phyloP scores from a whole-genome alignment of 139 green algal genomes.

The Micractinium conductrix region DNA sequence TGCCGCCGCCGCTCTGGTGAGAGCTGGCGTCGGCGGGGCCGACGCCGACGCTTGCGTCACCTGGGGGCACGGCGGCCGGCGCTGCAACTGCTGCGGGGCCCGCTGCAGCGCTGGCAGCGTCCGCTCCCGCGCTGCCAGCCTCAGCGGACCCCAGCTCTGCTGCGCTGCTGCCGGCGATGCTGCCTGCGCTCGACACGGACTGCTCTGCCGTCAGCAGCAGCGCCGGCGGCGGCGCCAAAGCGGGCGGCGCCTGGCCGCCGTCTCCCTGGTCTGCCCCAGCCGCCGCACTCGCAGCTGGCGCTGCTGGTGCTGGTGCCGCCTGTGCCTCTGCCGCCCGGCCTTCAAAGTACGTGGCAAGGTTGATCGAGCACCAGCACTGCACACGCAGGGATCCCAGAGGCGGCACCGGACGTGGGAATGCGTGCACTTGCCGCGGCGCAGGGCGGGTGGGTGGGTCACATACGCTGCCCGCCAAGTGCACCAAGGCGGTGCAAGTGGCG shows the following conservation, averaged over 20 bases:
- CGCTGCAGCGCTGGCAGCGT: not conserved
- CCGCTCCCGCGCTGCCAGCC: not conserved
- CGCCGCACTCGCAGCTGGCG: not conserved
- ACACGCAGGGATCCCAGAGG: not conserved
- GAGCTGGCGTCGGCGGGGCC: not conserved
- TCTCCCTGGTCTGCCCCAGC: too few relatives aligned
- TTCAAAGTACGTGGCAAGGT: slow-evolving; percentile 47
- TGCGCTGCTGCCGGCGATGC: not conserved
- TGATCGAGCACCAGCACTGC: slow-evolving; percentile 43
- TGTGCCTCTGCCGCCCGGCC: not conserved
- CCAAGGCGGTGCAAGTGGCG: too few relatives aligned
- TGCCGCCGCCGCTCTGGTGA: not conserved
- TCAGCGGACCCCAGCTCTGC: too few relatives aligned
- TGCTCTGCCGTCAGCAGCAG: not conserved
- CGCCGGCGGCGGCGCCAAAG: not conserved
- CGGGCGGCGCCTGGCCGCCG: too few relatives aligned
- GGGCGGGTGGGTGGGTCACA: too few relatives aligned
- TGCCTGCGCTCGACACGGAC: not conserved
- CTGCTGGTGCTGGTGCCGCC: not conserved
- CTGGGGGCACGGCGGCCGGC: not conserved
- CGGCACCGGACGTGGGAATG: too few relatives aligned
- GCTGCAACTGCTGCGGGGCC: not conserved
- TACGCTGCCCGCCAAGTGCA: too few relatives aligned
- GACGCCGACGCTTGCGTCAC: not conserved
- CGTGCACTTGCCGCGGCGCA: too few relatives aligned